phyloP scores from a whole-genome alignment of 129 eudicot genomes.

The Centaurea solstitialis region DNA sequence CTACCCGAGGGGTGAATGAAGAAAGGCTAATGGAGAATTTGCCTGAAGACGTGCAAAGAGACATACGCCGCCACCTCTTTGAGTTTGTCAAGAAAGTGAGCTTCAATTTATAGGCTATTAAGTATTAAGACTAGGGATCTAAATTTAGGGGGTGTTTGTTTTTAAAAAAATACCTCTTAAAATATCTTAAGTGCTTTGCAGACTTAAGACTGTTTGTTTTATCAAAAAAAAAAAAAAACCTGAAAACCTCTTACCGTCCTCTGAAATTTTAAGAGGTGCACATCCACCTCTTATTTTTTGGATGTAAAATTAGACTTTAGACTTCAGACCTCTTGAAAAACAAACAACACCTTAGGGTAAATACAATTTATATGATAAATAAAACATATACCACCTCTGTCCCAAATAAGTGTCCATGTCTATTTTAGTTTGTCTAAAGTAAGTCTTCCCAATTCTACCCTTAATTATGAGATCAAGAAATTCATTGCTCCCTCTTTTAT shows the following conservation, averaged over 20 bases:
- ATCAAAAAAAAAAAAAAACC: no score
- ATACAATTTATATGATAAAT: background rate
- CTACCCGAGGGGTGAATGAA: conserved; percentile 87
- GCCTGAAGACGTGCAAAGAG: conserved; percentile 84
- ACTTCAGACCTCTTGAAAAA: no score
- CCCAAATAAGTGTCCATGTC: background rate
- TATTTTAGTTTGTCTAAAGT: background rate
- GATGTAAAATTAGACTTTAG: no score
- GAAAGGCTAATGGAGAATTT: conserved; percentile 66
- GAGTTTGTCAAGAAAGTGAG: conserved; percentile 64
- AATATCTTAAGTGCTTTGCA: no score
- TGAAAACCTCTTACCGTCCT: no score
- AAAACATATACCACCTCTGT: background rate
- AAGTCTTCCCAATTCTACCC: background rate
- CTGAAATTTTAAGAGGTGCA: no score
- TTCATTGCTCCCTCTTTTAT: background rate
- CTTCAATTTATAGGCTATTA: conserved; percentile 8
- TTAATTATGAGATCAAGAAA: background rate
- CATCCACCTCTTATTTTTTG: no score
- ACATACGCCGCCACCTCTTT: conserved; percentile 76
- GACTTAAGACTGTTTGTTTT: no score
- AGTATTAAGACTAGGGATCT: background rate
- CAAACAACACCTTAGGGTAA: no score
- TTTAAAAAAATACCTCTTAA: no score
- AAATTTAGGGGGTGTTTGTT: no score